phyloP scores from a whole-genome alignment of 1,284 basidiomycete species.

The Ustilago trichophora region DNA sequence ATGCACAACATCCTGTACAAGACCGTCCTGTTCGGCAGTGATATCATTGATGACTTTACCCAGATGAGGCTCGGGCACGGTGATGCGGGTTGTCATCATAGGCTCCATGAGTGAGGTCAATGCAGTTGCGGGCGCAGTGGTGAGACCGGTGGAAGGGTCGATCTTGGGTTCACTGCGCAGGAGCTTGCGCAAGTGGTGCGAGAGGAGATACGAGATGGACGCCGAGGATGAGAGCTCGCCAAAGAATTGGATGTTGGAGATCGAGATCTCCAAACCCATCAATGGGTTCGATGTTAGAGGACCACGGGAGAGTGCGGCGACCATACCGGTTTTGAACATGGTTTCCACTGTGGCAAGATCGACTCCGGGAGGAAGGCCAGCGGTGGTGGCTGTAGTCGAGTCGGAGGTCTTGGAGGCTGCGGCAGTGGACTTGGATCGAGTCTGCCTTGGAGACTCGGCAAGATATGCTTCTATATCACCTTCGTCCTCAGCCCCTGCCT shows the following conservation, averaged over 20 bases:
- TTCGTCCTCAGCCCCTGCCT: slow-evolving; percentile 5
- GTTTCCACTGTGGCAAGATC: slow-evolving; percentile 21
- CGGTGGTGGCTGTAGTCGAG: not conserved
- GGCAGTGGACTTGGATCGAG: not conserved
- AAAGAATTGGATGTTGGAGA: slow-evolving; percentile 43
- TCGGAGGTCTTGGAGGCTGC: not conserved
- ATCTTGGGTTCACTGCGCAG: slow-evolving; percentile 28
- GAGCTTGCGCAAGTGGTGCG: slow-evolving; percentile 41
- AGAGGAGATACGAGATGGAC: slow-evolving; percentile 48
- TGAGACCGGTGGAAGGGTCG: slow-evolving; percentile 9
- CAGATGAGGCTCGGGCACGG: slow-evolving; percentile 38
- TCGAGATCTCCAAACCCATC: slow-evolving; percentile 40
- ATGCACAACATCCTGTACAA: slow-evolving; percentile 55
- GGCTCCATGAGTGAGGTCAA: slow-evolving; percentile 61
- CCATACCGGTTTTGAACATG: slow-evolving; percentile 38
- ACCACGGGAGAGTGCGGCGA: slow-evolving; percentile 56
- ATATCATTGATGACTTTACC: slow-evolving; percentile 62
- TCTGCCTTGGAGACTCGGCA: slow-evolving; percentile 1
- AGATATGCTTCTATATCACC: slow-evolving; percentile 28
- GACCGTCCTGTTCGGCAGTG: slow-evolving; percentile 56
- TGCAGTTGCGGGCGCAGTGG: not conserved
- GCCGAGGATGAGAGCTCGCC: slow-evolving; percentile 50
- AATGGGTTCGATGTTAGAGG: slow-evolving; percentile 60
- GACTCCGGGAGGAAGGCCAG: slow-evolving; percentile 10
- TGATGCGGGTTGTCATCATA: slow-evolving; percentile 59